These are phyloP conservation scores for Gaeumannomyces tritici DNA, from an alignment of 2,329 filamentous ascomycete species.

Conservation along the genomic window DNA sequence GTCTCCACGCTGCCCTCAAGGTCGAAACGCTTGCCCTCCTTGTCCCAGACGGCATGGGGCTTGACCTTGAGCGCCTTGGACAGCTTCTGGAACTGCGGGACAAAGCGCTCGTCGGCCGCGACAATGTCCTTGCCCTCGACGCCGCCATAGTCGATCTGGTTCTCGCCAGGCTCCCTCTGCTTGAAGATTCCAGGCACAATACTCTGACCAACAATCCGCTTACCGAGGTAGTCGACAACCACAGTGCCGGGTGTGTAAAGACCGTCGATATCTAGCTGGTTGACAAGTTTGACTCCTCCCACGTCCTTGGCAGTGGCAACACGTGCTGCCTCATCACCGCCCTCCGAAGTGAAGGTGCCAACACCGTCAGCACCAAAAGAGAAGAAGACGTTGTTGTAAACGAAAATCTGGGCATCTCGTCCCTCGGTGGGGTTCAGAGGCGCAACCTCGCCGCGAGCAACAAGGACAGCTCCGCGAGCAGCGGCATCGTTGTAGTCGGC, in stretches of 20 bases:
- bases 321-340: constrained; percentile 89
- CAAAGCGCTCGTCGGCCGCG: constrained; percentile 80
- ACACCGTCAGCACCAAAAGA: constrained; percentile 97
- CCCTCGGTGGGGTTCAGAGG: constrained; percentile 91
- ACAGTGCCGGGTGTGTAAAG: constrained; percentile 94
- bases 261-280: constrained; percentile 91
- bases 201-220: constrained; percentile 93
- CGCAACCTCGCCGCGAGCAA: constrained; percentile 84
- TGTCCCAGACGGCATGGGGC: constrained; percentile 95
- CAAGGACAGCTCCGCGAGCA: constrained; percentile 80
- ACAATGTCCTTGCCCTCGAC: constrained; percentile 96
- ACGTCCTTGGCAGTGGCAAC: constrained; percentile 97
- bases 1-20: constrained; percentile 95
- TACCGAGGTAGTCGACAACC: constrained; percentile 93
- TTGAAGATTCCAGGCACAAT: constrained; percentile 99
- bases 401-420: constrained; percentile 91
- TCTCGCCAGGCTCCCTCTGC: constrained; percentile 92
- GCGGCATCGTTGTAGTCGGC: constrained; percentile 97
- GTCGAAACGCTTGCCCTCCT: constrained; percentile 81
- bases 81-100: constrained; percentile 75
- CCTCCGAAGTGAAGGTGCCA: constrained; percentile 92
- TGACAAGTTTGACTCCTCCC: constrained; percentile 85
- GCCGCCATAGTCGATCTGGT: constrained; percentile 97
- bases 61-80: constrained; percentile 88
- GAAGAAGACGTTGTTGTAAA: constrained; percentile 99